A percentile compares a stretch with the other conserved stretches of the same genome.
phyloP scores from a whole-genome alignment of 129 eudicot genomes.

The Chrysanthemum lavandulifolium region DNA sequence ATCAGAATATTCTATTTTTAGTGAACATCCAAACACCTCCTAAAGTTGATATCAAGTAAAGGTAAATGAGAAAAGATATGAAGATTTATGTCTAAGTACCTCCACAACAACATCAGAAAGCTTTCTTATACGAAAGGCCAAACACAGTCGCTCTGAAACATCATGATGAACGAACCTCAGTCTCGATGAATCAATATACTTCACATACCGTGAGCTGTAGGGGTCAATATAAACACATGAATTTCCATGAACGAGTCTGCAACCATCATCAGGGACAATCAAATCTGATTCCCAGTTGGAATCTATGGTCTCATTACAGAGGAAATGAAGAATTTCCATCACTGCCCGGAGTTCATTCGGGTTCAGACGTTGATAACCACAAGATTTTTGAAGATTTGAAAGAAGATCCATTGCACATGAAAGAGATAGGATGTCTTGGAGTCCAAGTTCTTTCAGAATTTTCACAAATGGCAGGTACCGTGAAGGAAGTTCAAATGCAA shows the following conservation, averaged over 20 bases:
- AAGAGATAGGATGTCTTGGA: constrained; percentile 67
- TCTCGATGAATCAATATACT: constrained; percentile 75
- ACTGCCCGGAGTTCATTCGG: constrained; percentile 98
- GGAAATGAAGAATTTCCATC: constrained; percentile 69
- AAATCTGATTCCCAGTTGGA: constrained; percentile 61
- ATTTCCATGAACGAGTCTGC: constrained; percentile 92
- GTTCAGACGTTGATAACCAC: constrained; percentile 95
- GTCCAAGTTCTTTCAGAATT: constrained; percentile 84
- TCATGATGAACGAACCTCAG: constrained; percentile 78
- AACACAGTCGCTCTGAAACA: constrained; percentile 67
- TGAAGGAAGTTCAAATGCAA: constrained; percentile 95
- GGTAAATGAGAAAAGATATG: neutral
- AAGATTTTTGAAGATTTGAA: constrained; percentile 71
- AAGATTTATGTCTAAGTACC: constrained; percentile 44
- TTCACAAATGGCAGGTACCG: constrained; percentile 79
- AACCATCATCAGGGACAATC: constrained; percentile 94
- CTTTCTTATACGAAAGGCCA: constrained; percentile 63
- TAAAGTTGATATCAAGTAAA: neutral
- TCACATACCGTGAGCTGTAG: constrained; percentile 80
- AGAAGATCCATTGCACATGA: constrained; percentile 83
- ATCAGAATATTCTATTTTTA: neutral
- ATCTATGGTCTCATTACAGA: constrained; percentile 54
- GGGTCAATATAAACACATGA: constrained; percentile 83
- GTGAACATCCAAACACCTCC: neutral
- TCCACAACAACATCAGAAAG: constrained; percentile 91